A percentile compares a stretch with the other conserved stretches of the same genome.
These are phyloP conservation scores for Neofusicoccum laricinum DNA, from an alignment of 2,329 filamentous ascomycete genomes.

Conservation along the genomic window DNA sequence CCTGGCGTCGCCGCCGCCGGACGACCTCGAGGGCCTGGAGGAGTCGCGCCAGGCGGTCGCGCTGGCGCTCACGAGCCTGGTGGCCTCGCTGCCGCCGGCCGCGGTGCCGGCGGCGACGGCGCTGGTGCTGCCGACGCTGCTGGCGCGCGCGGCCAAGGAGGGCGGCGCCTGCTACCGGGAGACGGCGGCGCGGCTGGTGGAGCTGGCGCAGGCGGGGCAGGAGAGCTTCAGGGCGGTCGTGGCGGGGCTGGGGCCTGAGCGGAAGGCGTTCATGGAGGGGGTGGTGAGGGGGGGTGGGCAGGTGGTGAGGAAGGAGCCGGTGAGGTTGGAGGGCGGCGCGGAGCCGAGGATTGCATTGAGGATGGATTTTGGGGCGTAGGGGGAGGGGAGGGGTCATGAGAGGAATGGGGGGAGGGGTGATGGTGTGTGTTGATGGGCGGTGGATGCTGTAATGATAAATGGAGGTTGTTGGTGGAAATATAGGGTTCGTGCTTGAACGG, in stretches of 20 bases:
- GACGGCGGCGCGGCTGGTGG: conserved; percentile 72
- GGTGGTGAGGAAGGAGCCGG: conserved; percentile 37
- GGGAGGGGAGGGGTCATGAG: not conserved
- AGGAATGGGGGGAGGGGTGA: not conserved
- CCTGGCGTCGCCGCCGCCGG: conserved; percentile 52
- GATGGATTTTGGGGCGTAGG: conserved; percentile 68
- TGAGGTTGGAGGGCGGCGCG: conserved; percentile 52
- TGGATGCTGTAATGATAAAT: not conserved
- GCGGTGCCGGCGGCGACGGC: conserved; percentile 63
- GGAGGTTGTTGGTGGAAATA: too few relatives aligned
- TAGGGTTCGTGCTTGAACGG: too few relatives aligned
- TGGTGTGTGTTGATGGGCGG: not conserved
- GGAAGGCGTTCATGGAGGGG: conserved; percentile 76
- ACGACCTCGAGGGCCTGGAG: conserved; percentile 73
- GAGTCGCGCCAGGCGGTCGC: conserved; percentile 67
- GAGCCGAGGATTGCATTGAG: conserved; percentile 85
- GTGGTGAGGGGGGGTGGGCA: conserved; percentile 61
- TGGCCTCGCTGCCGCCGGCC: conserved; percentile 42
- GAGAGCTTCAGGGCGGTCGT: conserved; percentile 72
- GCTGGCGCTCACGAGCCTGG: conserved; percentile 73
- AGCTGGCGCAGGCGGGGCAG: conserved; percentile 76
- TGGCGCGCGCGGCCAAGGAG: conserved; percentile 68
- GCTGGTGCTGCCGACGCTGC: conserved; percentile 72
- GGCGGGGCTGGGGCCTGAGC: conserved; percentile 64
- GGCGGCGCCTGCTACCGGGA: conserved; percentile 60